phyloP scores from a whole-genome alignment of 1,284 basidiomycete genomes.

The Inonotus hispidus region DNA sequence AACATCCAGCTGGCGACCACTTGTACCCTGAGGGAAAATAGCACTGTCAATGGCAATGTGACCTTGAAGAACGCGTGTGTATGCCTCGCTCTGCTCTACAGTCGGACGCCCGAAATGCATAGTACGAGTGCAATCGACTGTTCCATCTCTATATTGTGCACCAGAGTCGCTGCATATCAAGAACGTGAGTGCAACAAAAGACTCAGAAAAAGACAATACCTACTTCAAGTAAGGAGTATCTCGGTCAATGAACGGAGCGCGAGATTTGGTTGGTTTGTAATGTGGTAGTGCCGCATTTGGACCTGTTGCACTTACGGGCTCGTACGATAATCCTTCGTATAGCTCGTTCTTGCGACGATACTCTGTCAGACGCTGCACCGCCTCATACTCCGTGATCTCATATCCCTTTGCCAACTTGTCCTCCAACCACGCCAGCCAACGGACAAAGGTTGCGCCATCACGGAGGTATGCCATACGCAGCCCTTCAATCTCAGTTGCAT shows the following conservation, averaged over 20 bases:
- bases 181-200: not conserved
- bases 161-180: constrained; percentile 67
- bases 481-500: constrained; percentile 77
- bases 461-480: constrained; percentile 81
- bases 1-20: constrained; percentile 76
- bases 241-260: constrained; percentile 68
- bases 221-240: constrained; percentile 88
- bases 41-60: constrained; percentile 92
- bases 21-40: constrained; percentile 85
- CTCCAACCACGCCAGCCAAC: constrained; percentile 91
- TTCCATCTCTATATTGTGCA: constrained; percentile 86
- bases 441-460: constrained; percentile 89
- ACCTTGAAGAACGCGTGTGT: constrained; percentile 92
- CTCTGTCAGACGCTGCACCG: constrained; percentile 77
- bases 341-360: constrained; percentile 71
- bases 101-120: constrained; percentile 84
- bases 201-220: constrained; percentile 26
- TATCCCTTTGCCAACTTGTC: constrained; percentile 70
- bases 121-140: constrained; percentile 91
- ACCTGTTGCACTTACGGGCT: constrained; percentile 89
- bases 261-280: constrained; percentile 77
- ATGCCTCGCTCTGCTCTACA: constrained; percentile 81
- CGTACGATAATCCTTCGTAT: constrained; percentile 89
- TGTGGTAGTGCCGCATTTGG: constrained; percentile 93
- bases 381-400: constrained; percentile 88